Evolutionary conservation across 2,329 filamentous ascomycete genomes (phyloP).

Genomic region (Paracoccidioides brasiliensis): DNA sequence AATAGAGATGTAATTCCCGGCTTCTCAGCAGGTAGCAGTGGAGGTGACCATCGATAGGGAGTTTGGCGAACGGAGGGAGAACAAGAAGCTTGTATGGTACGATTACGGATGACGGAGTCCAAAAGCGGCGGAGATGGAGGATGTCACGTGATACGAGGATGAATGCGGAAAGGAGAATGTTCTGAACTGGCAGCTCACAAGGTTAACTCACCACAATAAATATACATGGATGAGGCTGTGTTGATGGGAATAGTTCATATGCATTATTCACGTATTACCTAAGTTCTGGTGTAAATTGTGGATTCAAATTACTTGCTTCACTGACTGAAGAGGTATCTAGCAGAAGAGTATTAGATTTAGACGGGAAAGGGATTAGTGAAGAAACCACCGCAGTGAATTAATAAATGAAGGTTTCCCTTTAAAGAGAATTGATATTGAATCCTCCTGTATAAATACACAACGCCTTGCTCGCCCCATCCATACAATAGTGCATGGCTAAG

Average conservation of each 20-base stretch:
- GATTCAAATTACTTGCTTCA: not conserved
- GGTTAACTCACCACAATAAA: too few relatives aligned
- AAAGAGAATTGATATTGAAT: conserved; percentile 28
- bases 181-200: too few relatives aligned
- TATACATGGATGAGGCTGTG: not conserved
- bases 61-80: not conserved
- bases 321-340: too few relatives aligned
- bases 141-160: not conserved
- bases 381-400: not conserved
- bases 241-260: not conserved
- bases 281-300: not conserved
- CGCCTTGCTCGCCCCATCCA: conserved; percentile 75
- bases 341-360: too few relatives aligned
- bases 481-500: conserved; percentile 78
- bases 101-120: not conserved
- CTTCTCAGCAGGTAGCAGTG: not conserved
- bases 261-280: not conserved
- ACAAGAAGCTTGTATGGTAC: not conserved
- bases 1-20: not conserved
- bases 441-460: conserved; percentile 47
- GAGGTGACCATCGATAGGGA: not conserved
- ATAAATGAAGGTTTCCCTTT: not conserved
- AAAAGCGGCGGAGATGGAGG: not conserved
- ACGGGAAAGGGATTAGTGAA: too few relatives aligned
- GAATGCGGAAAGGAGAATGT: too few relatives aligned